Base-by-base conservation (phyloP, 1,284 basidiomycete species). In the Ganoderma sinense region DNA sequence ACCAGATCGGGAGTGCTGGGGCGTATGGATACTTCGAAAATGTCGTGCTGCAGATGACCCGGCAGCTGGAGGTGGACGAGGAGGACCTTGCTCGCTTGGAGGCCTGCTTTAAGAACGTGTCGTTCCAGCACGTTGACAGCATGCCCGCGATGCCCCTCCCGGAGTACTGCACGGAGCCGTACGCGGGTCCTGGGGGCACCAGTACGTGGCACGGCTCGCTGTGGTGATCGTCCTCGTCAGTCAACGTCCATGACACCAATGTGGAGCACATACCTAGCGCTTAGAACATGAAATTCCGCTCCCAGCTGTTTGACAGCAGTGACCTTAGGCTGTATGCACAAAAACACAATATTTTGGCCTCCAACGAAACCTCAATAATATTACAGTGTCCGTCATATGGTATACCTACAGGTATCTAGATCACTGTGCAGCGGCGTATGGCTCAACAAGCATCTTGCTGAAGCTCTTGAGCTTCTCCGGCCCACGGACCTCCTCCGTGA, bases 401-500 rank as follows among this genome's bases (percentile, higher is more conserved):
- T 64, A 65, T 41, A 58, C 48, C 59, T 45, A 65, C 23, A 51
- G 20, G 29, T 41, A 36, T 43, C 36, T 29, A 65, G 20, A 55
- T 70, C 68, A 73, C 63, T 68, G 65, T 10, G 72, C 48, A 2
- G 85, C 82, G 7, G 77, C 73, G 75, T 87, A 89, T 6, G 94
- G 92, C 77, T 89, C 84, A 51, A 95, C 89, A 40, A 95, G 86
- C 93, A 96, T 94, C 82, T 91, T 89, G 81, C 94, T 95, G 79
- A 97, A 98, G 80, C 94, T 90, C 79, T 92, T 91, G 74, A 99
- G 89, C 85, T 95, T 97, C 80, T 96, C 94, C 0, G 96, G 94
- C 3, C 97, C 97, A 75, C 98, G 89, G 4, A 99, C 97, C 83
- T 99, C 98, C 80, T 99, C 97, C 5, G 97, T 99, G 69, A 99